Percentiles rank a stretch among this genome's conserved stretches.
Evolutionary conservation across 2,329 filamentous ascomycete genomes (phyloP).

Genomic region (Penicillium sp.): DNA sequence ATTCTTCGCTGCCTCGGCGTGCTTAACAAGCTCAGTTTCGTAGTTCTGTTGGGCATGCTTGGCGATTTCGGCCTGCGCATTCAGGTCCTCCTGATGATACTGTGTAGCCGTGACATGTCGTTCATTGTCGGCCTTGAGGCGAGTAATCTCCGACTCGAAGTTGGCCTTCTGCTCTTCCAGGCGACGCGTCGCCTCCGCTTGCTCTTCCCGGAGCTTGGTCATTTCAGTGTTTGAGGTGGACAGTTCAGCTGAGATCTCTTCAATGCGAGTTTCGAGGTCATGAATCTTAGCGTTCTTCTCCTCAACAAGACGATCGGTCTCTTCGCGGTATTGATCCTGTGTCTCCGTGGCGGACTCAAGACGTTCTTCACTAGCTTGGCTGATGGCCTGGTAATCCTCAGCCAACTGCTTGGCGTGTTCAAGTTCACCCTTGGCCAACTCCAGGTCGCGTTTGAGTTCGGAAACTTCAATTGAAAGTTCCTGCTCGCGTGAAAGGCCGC

Average conservation of each 20-base stretch:
- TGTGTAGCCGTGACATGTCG: slow-evolving; percentile 75
- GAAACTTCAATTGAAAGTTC: slow-evolving; percentile 81
- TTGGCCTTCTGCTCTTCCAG: slow-evolving; percentile 79
- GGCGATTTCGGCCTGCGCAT: slow-evolving; percentile 89
- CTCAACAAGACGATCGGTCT: slow-evolving; percentile 72
- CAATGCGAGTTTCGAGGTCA: slow-evolving; percentile 78
- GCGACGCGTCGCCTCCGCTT: slow-evolving; percentile 69
- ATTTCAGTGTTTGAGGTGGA: slow-evolving; percentile 79
- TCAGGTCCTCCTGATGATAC: slow-evolving; percentile 86
- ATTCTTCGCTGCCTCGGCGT: slow-evolving; percentile 88
- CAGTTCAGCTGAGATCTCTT: slow-evolving; percentile 81
- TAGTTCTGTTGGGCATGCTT: slow-evolving; percentile 93
- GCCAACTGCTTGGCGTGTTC: slow-evolving; percentile 77
- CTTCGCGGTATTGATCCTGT: slow-evolving; percentile 82
- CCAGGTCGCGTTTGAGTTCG: slow-evolving; percentile 82
- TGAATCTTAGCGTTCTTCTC: slow-evolving; percentile 78
- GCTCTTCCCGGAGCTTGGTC: slow-evolving; percentile 73
- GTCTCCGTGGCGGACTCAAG: slow-evolving; percentile 75
- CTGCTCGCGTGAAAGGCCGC: slow-evolving; percentile 66
- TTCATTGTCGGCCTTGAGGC: slow-evolving; percentile 80
- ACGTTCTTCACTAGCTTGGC: slow-evolving; percentile 83
- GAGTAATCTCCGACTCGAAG: slow-evolving; percentile 74
- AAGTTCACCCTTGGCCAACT: slow-evolving; percentile 75
- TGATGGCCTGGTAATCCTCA: slow-evolving; percentile 85
- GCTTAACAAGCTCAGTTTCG: slow-evolving; percentile 89